Conservation (phyloP, 2,329 filamentous ascomycete species). For the Hypoxylon sp. region DNA sequence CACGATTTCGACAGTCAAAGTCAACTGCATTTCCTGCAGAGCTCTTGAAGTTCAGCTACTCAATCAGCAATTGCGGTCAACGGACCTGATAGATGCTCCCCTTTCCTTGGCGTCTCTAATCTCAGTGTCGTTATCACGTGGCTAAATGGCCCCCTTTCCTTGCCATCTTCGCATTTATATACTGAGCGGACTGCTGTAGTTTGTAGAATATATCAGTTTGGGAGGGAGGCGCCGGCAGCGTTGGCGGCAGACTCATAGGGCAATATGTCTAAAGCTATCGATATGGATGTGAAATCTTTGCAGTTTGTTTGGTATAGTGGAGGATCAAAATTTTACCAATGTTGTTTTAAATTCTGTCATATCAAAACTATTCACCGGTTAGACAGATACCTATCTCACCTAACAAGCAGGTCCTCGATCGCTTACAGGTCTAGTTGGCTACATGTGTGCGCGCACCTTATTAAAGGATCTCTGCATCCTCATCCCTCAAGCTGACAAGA, state of each 20-base stretch:
- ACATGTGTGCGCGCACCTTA: background rate
- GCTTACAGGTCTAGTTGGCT: background rate
- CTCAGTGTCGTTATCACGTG: background rate
- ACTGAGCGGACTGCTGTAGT: background rate
- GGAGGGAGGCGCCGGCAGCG: no score
- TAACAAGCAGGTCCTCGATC: background rate
- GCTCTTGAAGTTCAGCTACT: background rate
- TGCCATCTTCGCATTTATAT: background rate
- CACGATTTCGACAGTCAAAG: background rate
- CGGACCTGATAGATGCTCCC: background rate
- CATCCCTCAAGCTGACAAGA: constrained; percentile 12
- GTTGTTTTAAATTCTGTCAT: background rate
- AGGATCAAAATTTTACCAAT: background rate
- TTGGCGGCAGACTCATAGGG: background rate
- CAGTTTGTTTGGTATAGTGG: background rate
- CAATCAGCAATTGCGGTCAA: background rate
- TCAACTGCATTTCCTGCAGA: background rate
- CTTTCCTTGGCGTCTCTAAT: background rate
- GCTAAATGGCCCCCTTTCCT: background rate
- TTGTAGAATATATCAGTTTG: background rate
- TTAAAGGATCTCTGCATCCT: constrained; percentile 1
- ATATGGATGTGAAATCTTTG: background rate
- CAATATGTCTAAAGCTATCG: background rate
- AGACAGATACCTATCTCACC: background rate
- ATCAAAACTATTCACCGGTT: no score